Evolutionary conservation across 2,329 filamentous ascomycete genomes (phyloP).

Genomic region (Talaromyces atroroseus): DNA sequence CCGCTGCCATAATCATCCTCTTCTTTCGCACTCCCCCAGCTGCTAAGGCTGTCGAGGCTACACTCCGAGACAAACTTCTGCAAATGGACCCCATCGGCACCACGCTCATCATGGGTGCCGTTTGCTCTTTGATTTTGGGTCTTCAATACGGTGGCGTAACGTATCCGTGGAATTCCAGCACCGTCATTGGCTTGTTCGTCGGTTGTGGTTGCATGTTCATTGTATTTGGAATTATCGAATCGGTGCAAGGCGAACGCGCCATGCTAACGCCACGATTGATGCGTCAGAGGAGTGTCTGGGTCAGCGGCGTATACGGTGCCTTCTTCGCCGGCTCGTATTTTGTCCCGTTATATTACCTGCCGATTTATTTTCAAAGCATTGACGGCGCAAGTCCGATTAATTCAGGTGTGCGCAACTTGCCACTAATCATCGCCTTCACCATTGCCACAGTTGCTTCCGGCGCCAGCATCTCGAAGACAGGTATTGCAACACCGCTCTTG

Average conservation of each 20-base stretch:
- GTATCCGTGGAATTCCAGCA: constrained; percentile 18
- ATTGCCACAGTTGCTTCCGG: not conserved
- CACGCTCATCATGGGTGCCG: constrained; percentile 17
- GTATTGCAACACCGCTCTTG: not conserved
- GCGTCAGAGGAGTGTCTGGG: constrained; percentile 30
- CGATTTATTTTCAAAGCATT: constrained; percentile 13
- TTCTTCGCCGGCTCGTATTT: constrained; percentile 31
- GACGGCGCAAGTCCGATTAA: constrained; percentile 22
- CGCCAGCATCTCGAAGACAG: not conserved
- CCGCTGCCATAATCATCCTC: constrained; percentile 16
- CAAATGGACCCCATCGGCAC: constrained; percentile 22
- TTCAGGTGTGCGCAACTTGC: constrained; percentile 38
- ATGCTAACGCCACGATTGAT: constrained; percentile 33
- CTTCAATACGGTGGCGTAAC: constrained; percentile 23
- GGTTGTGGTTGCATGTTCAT: constrained; percentile 17
- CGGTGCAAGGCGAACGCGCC: constrained; percentile 18
- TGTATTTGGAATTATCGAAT: constrained; percentile 13
- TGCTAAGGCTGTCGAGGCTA: not conserved
- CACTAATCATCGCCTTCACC: constrained; percentile 25
- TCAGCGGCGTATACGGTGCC: constrained; percentile 26
- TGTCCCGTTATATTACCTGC: constrained; percentile 29
- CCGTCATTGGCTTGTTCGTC: constrained; percentile 18
- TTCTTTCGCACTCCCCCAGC: constrained; percentile 20
- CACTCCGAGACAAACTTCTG: constrained; percentile 18
- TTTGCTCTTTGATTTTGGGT: constrained; percentile 20